Evolutionary conservation across 2,329 filamentous ascomycete genomes (phyloP).

Genomic region (Metarhizium humberi): DNA sequence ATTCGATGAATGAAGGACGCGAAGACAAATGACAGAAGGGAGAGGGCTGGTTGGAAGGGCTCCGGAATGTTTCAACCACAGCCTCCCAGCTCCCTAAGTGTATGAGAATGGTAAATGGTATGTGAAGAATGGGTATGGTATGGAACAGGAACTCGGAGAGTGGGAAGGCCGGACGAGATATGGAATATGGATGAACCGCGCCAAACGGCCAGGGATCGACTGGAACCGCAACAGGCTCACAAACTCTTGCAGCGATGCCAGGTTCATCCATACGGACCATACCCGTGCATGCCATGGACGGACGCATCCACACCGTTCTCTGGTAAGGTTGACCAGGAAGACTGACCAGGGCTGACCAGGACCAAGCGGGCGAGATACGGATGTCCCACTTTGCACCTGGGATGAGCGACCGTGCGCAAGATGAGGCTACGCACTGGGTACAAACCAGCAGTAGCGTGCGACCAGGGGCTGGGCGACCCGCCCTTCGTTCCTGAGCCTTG

Average conservation of each 20-base stretch:
- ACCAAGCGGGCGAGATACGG: background rate
- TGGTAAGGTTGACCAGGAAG: background rate
- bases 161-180: constrained; percentile 3
- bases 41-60: constrained; percentile 6
- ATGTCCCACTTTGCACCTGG: constrained; percentile 5
- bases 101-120: constrained; percentile 4
- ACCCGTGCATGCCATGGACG: background rate
- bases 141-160: background rate
- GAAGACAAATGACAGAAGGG: constrained; percentile 4
- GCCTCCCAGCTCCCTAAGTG: background rate
- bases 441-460: background rate
- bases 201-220: background rate
- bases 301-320: background rate
- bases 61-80: constrained; percentile 8
- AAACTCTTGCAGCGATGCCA: background rate
- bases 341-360: background rate
- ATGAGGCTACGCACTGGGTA: constrained; percentile 6
- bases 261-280: background rate
- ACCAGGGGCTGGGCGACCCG: background rate
- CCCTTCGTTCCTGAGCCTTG: background rate
- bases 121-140: background rate
- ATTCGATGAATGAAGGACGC: constrained; percentile 9
- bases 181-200: constrained; percentile 2
- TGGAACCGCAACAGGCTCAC: background rate
- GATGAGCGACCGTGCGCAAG: background rate